phyloP scores from a whole-genome alignment of 1,139 yeast species.

The Saccharomyces hybrid region DNA sequence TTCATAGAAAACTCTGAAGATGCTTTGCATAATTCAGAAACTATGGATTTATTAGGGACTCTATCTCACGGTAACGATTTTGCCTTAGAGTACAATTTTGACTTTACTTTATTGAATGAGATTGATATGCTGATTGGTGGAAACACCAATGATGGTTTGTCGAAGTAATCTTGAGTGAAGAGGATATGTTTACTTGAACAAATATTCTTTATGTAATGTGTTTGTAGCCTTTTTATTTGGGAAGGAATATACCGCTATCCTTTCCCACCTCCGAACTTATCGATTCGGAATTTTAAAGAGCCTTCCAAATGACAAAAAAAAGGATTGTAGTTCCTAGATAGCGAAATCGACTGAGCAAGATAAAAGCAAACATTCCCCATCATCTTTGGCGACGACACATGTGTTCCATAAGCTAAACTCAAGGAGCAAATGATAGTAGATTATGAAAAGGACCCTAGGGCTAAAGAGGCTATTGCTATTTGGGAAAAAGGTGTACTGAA shows the following conservation, averaged over 20 bases:
- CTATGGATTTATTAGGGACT: conserved; percentile 22
- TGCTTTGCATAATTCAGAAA: conserved; percentile 15
- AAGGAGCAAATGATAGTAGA: background rate
- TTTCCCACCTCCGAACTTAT: background rate
- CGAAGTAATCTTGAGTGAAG: background rate
- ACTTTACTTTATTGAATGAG: conserved; percentile 26
- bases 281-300: background rate
- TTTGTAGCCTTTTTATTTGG: background rate
- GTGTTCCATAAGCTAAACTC: background rate
- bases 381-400: background rate
- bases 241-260: background rate
- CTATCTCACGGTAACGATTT: conserved; percentile 26
- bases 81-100: conserved; percentile 27
- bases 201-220: background rate
- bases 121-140: conserved; percentile 25
- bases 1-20: conserved; percentile 18
- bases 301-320: background rate
- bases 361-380: background rate
- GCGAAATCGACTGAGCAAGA: background rate
- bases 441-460: conserved; percentile 3
- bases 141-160: background rate
- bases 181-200: background rate
- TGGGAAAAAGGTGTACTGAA: conserved; percentile 67
- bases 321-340: background rate
- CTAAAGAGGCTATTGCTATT: conserved; percentile 43